phyloP scores from a whole-genome alignment of 345 rosid species.

The Gossypium mustelinum region DNA sequence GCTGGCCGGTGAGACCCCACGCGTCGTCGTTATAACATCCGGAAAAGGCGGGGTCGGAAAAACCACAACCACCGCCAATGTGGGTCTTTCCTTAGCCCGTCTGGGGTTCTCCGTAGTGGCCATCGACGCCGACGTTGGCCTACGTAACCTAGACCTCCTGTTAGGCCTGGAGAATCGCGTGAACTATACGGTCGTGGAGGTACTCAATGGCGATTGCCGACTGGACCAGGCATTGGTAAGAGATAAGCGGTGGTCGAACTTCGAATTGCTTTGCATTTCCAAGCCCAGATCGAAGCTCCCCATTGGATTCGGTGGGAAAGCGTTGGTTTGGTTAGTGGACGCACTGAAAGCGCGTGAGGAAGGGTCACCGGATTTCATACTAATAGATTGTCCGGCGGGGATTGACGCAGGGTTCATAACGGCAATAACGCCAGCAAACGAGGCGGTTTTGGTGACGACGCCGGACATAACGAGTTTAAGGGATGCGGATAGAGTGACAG shows the following conservation, averaged over 20 bases:
- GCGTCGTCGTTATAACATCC: constrained; percentile 91
- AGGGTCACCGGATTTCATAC: constrained; percentile 73
- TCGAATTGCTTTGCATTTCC: constrained; percentile 84
- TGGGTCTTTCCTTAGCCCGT: constrained; percentile 92
- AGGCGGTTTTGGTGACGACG: constrained; percentile 80
- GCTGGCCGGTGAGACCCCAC: constrained; percentile 90
- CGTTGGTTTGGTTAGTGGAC: constrained; percentile 84
- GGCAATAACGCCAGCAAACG: constrained; percentile 90
- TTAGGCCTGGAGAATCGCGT: constrained; percentile 93
- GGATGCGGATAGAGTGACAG: constrained; percentile 87
- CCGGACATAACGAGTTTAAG: constrained; percentile 86
- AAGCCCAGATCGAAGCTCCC: constrained; percentile 91
- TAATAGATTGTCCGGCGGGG: constrained; percentile 92
- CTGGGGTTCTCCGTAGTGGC: constrained; percentile 89
- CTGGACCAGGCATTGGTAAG: constrained; percentile 92
- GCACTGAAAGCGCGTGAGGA: constrained; percentile 62
- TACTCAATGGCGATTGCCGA: constrained; percentile 91
- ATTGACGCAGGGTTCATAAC: constrained; percentile 98
- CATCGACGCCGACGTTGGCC: constrained; percentile 90
- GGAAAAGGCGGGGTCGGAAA: constrained; percentile 99
- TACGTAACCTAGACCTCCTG: constrained; percentile 92
- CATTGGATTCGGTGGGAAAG: constrained; percentile 84
- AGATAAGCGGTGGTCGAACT: constrained; percentile 92
- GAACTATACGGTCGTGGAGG: constrained; percentile 88
- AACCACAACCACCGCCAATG: constrained; percentile 91